Base-by-base conservation (phyloP, 202 grass and related monocot species). In the Musa balbisiana region DNA sequence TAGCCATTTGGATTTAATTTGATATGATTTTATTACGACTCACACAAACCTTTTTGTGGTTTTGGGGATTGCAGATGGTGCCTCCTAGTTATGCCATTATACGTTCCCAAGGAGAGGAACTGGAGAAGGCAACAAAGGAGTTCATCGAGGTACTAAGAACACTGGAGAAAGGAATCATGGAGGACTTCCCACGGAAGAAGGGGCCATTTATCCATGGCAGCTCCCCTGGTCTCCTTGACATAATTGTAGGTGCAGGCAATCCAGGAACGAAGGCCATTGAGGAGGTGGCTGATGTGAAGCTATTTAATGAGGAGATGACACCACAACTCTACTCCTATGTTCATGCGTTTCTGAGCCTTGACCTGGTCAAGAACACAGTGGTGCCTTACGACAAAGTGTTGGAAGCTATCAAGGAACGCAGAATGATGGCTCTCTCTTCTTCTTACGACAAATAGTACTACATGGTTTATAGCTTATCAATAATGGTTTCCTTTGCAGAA, bases 131-230 rank as follows among this genome's bases (percentile, higher is more conserved):
- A 52, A 76, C 15, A 52, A 3, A 82, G 74, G 77, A 83, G 49
- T 12, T 86, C 33, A 67, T 69, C 52, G 72, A 24, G 22, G 15
- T 53, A 50, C 29, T 83, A 49, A 52, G 23, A 52, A 76, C 66
- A 67, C 3, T 86, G 59, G 77, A 85, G 77, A 71, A 76, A 1
- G 80, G 87, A 0, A 53, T 83, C 0, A 12, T 10, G 51, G 51
- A 24, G 83, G 80, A 86, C 51, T 53, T 89, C 67, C 50, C 25
- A n/a, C 51, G 49, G 1, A 53, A 64, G 1, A 53, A 64, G 12
- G 80, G 78, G 0, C 87, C 84, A 60, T 86, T 86, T 69, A 76
- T 86, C 20, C 27, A 81, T 67, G 77, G 87, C 9, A 17, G 20
- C 60, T 49, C 6, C 55, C 84, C 87, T 14, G 73, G 84, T 11